Conservation (phyloP, 1,139 yeast species). For the Blastobotrys petasosporus region DNA sequence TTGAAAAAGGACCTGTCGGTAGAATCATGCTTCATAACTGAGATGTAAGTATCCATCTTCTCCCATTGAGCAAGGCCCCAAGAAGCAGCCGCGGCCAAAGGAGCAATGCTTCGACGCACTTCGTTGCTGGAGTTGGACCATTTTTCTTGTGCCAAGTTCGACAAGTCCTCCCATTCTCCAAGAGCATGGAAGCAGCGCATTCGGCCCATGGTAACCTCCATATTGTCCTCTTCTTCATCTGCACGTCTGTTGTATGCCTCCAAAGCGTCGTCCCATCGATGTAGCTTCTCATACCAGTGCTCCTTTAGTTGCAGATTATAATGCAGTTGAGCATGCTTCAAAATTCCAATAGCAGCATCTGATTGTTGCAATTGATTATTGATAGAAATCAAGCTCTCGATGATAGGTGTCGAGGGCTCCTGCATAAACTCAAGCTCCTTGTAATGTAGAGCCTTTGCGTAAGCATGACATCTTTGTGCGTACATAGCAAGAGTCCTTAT, state of each 20-base stretch:
- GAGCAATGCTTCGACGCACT: slow-evolving; percentile 81
- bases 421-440: slow-evolving; percentile 92
- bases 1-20: slow-evolving; percentile 94
- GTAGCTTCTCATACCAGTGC: slow-evolving; percentile 95
- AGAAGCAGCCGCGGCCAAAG: slow-evolving; percentile 96
- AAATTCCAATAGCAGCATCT: slow-evolving; percentile 95
- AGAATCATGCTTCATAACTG: slow-evolving; percentile 84
- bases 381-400: slow-evolving; percentile 85
- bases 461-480: slow-evolving; percentile 94
- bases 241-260: slow-evolving; percentile 78
- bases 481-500: slow-evolving; percentile 84
- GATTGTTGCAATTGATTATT: slow-evolving; percentile 93
- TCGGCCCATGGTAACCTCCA: slow-evolving; percentile 90
- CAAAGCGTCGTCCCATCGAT: slow-evolving; percentile 97
- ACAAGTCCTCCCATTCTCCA: slow-evolving; percentile 95
- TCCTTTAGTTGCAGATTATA: slow-evolving; percentile 90
- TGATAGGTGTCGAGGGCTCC: slow-evolving; percentile 87
- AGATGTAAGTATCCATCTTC: slow-evolving; percentile 83
- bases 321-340: slow-evolving; percentile 91
- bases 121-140: slow-evolving; percentile 76
- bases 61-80: slow-evolving; percentile 99
- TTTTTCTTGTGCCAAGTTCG: slow-evolving; percentile 77
- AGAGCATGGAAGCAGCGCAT: slow-evolving; percentile 96
- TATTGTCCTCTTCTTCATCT: slow-evolving; percentile 41
- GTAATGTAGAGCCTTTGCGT: slow-evolving; percentile 94